A percentile compares a stretch with the other conserved stretches of the same genome.
phyloP scores from a whole-genome alignment of 352 stramenopile genomes.

The Globisporangium alternatum region DNA sequence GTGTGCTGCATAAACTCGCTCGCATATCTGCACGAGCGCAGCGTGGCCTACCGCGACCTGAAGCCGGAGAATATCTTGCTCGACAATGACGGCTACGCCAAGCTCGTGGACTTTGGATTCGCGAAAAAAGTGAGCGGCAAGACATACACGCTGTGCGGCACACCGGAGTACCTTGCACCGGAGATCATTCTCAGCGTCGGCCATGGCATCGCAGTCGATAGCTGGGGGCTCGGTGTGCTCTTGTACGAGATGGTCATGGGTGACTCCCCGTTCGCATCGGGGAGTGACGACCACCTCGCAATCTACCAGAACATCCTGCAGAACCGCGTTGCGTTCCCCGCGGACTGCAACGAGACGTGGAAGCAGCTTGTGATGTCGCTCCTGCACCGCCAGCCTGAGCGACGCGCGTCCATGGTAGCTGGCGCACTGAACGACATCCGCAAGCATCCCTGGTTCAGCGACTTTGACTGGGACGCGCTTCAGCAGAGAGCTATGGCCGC shows the following conservation, averaged over 20 bases:
- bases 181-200: constrained; percentile 40
- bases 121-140: constrained; percentile 75
- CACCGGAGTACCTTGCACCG: constrained; percentile 54
- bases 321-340: constrained; percentile 22
- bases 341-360: constrained; percentile 33
- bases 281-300: constrained; percentile 28
- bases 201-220: constrained; percentile 47
- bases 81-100: constrained; percentile 83
- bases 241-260: constrained; percentile 56
- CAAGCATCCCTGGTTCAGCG: constrained; percentile 32
- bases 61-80: constrained; percentile 88
- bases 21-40: constrained; percentile 81
- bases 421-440: constrained; percentile 28
- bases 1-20: constrained; percentile 85
- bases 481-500: constrained; percentile 26
- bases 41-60: constrained; percentile 86
- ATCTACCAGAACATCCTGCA: constrained; percentile 37
- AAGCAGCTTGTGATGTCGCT: constrained; percentile 37
- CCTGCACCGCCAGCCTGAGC: constrained; percentile 41
- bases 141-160: constrained; percentile 44
- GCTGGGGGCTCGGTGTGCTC: constrained; percentile 49
- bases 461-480: constrained; percentile 46
- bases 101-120: constrained; percentile 94
- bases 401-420: constrained; percentile 32
- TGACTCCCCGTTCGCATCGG: constrained; percentile 31